These are phyloP conservation scores for Hypomyces perniciosus DNA, from an alignment of 2,329 filamentous ascomycete species.

Conservation along the genomic window DNA sequence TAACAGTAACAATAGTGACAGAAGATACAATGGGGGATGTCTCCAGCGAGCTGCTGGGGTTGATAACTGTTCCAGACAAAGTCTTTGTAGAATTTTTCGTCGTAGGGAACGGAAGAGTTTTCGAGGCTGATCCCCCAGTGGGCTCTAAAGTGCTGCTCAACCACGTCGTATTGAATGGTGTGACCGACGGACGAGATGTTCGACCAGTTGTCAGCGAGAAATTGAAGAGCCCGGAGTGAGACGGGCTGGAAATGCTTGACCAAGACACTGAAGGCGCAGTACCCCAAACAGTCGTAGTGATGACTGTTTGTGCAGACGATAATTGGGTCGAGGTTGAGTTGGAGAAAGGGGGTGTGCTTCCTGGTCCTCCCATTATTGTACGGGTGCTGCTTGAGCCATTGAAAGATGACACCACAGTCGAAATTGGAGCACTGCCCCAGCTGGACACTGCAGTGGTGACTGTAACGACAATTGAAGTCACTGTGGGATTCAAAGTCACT, in stretches of 20 bases:
- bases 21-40: neutral
- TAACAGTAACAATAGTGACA: conserved; percentile 7
- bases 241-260: conserved; percentile 6
- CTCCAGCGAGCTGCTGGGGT: neutral
- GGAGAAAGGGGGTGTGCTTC: conserved; percentile 12
- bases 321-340: conserved; percentile 14
- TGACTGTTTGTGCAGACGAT: conserved; percentile 1
- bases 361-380: neutral
- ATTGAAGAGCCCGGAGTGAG: neutral
- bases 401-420: neutral
- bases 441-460: conserved; percentile 5
- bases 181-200: neutral
- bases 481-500: neutral
- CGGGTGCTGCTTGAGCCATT: conserved; percentile 1
- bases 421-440: neutral
- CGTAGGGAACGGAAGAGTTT: conserved; percentile 6
- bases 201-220: neutral
- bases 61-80: conserved; percentile 1
- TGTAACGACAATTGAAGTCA: neutral
- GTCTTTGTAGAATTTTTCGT: conserved; percentile 5
- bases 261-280: conserved; percentile 8
- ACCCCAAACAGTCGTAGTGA: conserved; percentile 2
- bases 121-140: neutral
- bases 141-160: neutral
- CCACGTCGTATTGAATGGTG: conserved; percentile 6